These are phyloP conservation scores for Rhodamnia rubescens DNA, from an alignment of 345 rosid species.

Conservation along the genomic window DNA sequence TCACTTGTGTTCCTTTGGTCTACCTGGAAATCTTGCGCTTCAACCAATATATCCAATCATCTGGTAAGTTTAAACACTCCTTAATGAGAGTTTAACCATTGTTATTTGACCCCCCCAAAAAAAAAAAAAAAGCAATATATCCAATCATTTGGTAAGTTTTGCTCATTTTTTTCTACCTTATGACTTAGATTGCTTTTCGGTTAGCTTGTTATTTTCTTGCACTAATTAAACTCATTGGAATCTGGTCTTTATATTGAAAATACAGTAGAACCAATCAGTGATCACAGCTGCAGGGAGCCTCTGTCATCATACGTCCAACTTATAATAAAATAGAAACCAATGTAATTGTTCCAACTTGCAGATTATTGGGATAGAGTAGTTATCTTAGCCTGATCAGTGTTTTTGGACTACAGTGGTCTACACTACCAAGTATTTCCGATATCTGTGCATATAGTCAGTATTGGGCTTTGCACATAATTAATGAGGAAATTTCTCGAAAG, in stretches of 20 bases:
- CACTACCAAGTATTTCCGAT: neutral
- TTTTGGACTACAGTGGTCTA: neutral
- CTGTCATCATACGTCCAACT: neutral
- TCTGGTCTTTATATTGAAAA: neutral
- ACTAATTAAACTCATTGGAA: neutral
- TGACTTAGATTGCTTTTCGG: neutral
- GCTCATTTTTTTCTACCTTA: neutral
- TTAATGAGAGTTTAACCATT: no score
- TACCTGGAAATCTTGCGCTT: rapidly evolving
- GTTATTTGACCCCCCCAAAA: no score
- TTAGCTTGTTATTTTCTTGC: neutral
- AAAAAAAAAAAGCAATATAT: no score
- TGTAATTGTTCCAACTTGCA: neutral
- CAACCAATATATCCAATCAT: neutral
- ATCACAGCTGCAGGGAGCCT: neutral
- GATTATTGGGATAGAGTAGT: neutral
- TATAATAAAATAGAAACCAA: neutral
- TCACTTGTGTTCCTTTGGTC: neutral
- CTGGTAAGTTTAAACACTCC: no score
- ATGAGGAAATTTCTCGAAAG: no score
- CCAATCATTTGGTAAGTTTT: neutral
- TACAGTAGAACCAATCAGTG: neutral
- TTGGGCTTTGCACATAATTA: no score
- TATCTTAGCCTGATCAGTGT: neutral
- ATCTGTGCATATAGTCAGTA: no score